phyloP scores from a whole-genome alignment of 2,329 filamentous ascomycete genomes.

The Aureobasidium sp. region DNA sequence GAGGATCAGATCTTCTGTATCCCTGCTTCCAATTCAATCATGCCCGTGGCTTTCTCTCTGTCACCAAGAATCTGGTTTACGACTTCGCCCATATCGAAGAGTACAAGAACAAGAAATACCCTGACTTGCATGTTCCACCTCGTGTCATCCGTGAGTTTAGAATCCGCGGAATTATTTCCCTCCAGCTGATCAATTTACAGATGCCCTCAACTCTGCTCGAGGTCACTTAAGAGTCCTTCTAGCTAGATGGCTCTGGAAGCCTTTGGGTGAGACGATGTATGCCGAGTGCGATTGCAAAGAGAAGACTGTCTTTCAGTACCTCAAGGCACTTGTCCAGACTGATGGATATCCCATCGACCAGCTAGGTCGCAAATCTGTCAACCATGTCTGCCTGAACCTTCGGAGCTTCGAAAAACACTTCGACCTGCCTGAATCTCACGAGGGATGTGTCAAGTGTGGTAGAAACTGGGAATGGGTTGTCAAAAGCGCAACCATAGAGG shows the following conservation, averaged over 20 bases:
- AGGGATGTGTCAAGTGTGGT: background rate
- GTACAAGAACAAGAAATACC: background rate
- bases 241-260: conserved; percentile 2
- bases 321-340: background rate
- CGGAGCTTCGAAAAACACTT: background rate
- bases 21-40: conserved; percentile 25
- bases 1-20: conserved; percentile 15
- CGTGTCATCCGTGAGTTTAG: background rate
- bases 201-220: conserved; percentile 8
- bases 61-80: conserved; percentile 27
- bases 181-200: background rate
- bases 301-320: background rate
- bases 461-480: background rate
- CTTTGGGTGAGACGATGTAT: background rate
- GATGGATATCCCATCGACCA: background rate
- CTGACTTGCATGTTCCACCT: background rate
- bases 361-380: background rate
- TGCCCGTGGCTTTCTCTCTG: conserved; percentile 20
- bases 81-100: conserved; percentile 10
- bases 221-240: conserved; percentile 17
- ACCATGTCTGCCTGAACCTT: background rate
- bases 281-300: background rate
- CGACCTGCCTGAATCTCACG: background rate
- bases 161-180: background rate
- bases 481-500: background rate